Percentiles rank a stretch among this genome's conserved stretches.
phyloP scores from a whole-genome alignment of 169 alveolate genomes.

The Plasmodium adleri region DNA sequence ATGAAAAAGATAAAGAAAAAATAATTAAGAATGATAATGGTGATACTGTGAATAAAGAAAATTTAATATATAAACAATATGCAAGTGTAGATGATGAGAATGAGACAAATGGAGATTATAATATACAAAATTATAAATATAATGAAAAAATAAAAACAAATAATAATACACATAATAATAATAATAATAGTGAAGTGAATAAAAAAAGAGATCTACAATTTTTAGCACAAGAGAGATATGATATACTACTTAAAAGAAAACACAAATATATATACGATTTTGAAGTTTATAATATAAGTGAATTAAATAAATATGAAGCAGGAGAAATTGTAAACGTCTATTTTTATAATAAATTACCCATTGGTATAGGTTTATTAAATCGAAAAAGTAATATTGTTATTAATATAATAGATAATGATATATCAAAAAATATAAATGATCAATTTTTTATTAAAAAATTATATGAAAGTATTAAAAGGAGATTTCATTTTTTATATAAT shows the following conservation, averaged over 20 bases:
- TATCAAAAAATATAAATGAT: constrained; percentile 27
- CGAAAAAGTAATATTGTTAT: constrained; percentile 49
- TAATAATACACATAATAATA: not conserved
- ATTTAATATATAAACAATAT: not conserved
- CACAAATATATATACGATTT: constrained; percentile 59
- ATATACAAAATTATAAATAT: not conserved
- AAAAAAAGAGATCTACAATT: not conserved
- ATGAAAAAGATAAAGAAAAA: too few relatives aligned
- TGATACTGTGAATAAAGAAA: not conserved
- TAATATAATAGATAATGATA: constrained; percentile 41
- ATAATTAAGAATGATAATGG: not conserved
- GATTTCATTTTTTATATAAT: constrained; percentile 44
- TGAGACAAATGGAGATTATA: too few relatives aligned
- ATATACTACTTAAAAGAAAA: constrained; percentile 9
- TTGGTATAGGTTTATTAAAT: constrained; percentile 48
- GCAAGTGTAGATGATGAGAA: not conserved
- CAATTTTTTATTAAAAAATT: constrained; percentile 21
- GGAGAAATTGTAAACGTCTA: constrained; percentile 49
- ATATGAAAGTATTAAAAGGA: constrained; percentile 63
- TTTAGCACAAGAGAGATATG: constrained; percentile 24
- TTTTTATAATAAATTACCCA: constrained; percentile 21
- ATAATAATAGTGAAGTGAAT: not conserved
- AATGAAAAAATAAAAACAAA: not conserved
- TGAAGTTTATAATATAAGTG: constrained; percentile 19
- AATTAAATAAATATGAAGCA: constrained; percentile 32